Evolutionary conservation across 257 asterid species (phyloP).

Genomic region (Cynanchum wilfordii): DNA sequence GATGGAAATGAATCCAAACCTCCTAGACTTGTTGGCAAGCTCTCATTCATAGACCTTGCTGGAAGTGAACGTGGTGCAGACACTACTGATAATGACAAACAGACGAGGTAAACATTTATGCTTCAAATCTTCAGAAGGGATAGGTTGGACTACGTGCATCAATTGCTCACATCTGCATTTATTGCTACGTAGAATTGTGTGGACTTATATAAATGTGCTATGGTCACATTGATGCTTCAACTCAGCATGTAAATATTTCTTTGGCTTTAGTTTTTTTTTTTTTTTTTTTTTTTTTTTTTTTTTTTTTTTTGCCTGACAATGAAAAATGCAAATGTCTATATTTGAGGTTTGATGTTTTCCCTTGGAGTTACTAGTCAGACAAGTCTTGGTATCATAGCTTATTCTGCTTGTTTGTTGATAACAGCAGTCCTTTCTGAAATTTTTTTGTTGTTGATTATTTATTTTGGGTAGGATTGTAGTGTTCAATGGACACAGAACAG

Average conservation of each 20-base stretch:
- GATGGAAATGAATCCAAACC: constrained; percentile 93
- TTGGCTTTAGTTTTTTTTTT: background rate
- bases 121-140: background rate
- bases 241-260: background rate
- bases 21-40: constrained; percentile 82
- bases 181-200: background rate
- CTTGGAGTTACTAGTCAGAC: background rate
- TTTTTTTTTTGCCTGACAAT: background rate
- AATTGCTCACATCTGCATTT: background rate
- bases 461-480: background rate
- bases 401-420: constrained; percentile 1
- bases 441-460: background rate
- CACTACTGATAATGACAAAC: constrained; percentile 98
- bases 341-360: background rate
- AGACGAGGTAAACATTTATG: constrained; percentile 59
- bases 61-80: constrained; percentile 99
- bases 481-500: background rate
- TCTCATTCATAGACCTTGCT: constrained; percentile 98
- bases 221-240: background rate
- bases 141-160: background rate
- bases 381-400: background rate
- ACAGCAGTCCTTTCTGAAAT: no score
- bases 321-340: background rate
- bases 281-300: no score
- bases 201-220: background rate